phyloP scores from a whole-genome alignment of 179 eudicot species.

The Silene coronaria region DNA sequence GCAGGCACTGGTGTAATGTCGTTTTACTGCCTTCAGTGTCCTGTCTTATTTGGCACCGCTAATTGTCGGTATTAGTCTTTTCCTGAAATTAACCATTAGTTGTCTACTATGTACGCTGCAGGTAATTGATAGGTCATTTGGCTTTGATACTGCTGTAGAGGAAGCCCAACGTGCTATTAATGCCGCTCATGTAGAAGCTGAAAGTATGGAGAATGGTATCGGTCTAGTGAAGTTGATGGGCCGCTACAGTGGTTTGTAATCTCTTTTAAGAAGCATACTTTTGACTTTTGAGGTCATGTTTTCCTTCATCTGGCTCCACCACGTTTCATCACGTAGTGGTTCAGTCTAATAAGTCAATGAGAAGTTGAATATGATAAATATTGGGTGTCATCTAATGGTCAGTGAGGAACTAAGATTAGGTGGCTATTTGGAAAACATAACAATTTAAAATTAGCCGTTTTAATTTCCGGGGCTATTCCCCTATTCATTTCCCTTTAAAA shows the following conservation, averaged over 20 bases:
- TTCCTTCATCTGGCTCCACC: background rate
- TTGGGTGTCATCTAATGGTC: background rate
- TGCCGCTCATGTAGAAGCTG: conserved; percentile 61
- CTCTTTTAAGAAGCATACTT: conserved; percentile 5
- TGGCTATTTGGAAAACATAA: background rate
- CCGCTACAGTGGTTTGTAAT: conserved; percentile 43
- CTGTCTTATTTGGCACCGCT: background rate
- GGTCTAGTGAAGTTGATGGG: conserved; percentile 60
- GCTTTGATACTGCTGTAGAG: conserved; percentile 56
- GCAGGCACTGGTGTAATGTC: background rate
- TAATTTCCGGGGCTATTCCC: background rate
- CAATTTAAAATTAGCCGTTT: background rate
- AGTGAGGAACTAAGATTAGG: background rate
- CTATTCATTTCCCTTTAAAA: no score
- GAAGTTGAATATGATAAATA: background rate
- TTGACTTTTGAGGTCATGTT: background rate
- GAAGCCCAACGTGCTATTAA: conserved; percentile 59
- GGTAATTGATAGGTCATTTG: conserved; percentile 53
- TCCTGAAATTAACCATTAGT: conserved; percentile 1
- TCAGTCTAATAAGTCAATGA: background rate
- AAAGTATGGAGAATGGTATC: conserved; percentile 46
- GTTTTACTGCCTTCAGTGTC: conserved; percentile 4
- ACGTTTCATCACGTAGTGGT: background rate
- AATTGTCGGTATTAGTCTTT: background rate
- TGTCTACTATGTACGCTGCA: conserved; percentile 16